phyloP scores from a whole-genome alignment of 306 rosid species.

The Trichosanthes cucumerina region DNA sequence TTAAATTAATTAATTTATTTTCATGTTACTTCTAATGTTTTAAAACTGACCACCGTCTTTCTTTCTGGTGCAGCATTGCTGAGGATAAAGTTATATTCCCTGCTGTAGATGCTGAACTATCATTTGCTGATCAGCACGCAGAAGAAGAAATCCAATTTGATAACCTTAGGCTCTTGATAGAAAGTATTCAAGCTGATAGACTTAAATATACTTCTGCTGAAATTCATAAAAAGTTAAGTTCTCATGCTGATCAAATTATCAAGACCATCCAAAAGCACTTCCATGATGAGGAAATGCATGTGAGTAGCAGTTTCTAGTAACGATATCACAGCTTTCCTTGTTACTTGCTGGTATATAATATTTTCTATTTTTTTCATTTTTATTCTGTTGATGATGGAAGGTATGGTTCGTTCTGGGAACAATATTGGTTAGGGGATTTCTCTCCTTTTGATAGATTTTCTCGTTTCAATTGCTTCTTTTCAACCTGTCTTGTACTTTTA shows the following conservation, averaged over 20 bases:
- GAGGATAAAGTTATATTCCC: constrained; percentile 98
- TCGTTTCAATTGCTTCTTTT: not conserved
- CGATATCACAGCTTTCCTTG: constrained; percentile 1
- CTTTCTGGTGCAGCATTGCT: constrained; percentile 67
- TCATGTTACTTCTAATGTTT: not conserved
- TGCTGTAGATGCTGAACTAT: constrained; percentile 80
- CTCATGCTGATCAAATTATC: constrained; percentile 86
- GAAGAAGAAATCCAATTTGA: constrained; percentile 94
- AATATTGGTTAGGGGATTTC: not conserved
- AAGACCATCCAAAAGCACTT: constrained; percentile 84
- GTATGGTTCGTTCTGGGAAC: not conserved
- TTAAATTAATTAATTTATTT: no score
- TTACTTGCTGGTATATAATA: not conserved
- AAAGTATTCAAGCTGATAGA: constrained; percentile 66
- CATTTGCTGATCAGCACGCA: constrained; percentile 72
- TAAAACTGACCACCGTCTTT: not conserved
- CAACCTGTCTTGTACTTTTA: not conserved
- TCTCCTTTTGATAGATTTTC: not conserved
- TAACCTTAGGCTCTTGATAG: constrained; percentile 76
- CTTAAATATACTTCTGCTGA: constrained; percentile 64
- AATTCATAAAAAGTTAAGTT: constrained; percentile 65
- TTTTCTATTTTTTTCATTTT: not conserved
- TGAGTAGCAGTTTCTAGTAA: constrained; percentile 16
- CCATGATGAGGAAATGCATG: constrained; percentile 85
- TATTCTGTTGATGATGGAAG: not conserved